Evolutionary conservation across 768 basidiomycete genomes (phyloP).

Genomic region (Hemileccinum rubropunctum): DNA sequence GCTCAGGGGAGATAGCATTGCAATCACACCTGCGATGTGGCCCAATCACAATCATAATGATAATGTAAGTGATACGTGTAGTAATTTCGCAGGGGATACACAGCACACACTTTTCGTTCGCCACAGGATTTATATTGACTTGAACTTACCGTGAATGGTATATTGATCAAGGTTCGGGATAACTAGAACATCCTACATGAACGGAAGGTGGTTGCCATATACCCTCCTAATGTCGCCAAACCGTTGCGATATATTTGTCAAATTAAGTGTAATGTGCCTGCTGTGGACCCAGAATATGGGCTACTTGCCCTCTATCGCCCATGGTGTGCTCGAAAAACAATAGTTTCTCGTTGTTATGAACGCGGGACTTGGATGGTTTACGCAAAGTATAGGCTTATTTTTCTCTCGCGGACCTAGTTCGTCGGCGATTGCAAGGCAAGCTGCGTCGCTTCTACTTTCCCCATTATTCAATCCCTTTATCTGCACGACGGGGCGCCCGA

Average conservation of each 20-base stretch:
- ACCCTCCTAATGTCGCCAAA: conserved; percentile 8
- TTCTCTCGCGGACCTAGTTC: neutral
- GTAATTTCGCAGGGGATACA: neutral
- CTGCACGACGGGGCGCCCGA: neutral
- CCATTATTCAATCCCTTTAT: conserved; percentile 10
- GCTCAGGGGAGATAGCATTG: neutral
- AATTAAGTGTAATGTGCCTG: conserved; percentile 18
- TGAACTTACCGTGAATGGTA: conserved; percentile 13
- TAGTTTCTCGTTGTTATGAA: conserved; percentile 42
- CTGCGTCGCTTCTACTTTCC: conserved; percentile 4
- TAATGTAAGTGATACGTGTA: neutral
- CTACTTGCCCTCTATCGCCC: conserved; percentile 15
- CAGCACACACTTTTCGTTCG: neutral
- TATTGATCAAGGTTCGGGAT: conserved; percentile 10
- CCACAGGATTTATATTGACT: neutral
- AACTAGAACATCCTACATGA: conserved; percentile 3
- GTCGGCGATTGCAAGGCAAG: conserved; percentile 12
- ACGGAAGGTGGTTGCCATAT: conserved; percentile 4
- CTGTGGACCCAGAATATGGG: neutral
- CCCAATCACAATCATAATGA: neutral
- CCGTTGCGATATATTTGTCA: neutral
- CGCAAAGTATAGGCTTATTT: conserved; percentile 1
- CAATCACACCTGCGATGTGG: too few relatives aligned
- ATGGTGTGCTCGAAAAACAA: conserved; percentile 39
- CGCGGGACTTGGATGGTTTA: conserved; percentile 24